These are phyloP conservation scores for Apiotrichum brassicae DNA, from an alignment of 1,284 basidiomycete genomes.

Conservation along the genomic window DNA sequence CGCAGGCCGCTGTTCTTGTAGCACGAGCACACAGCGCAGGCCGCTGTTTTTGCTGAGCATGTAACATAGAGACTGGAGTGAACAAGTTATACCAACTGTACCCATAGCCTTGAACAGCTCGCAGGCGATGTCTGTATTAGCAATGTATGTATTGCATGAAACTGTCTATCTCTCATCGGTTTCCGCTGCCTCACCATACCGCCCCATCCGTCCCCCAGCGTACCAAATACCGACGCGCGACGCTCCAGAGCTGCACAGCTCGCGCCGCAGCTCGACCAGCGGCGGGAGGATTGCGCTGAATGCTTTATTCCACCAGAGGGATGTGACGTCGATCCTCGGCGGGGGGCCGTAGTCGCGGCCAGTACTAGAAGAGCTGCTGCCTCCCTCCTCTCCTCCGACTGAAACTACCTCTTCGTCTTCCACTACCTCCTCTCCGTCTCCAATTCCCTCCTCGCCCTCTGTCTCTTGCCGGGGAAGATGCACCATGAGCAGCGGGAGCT, in stretches of 20 bases:
- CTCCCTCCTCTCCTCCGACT: no score
- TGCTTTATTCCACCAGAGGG: constrained; percentile 14
- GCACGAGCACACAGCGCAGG: no score
- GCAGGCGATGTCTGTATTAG: no score
- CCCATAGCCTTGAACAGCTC: no score
- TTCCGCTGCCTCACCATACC: constrained; percentile 1
- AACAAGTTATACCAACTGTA: no score
- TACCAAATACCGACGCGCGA: constrained; percentile 13
- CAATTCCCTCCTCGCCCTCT: neutral
- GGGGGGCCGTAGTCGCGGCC: neutral
- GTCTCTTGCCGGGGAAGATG: constrained; percentile 55
- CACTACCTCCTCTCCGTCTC: neutral
- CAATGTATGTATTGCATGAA: no score
- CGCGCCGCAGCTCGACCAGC: constrained; percentile 8
- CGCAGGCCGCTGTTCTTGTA: neutral
- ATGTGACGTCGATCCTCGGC: neutral
- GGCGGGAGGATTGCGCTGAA: neutral
- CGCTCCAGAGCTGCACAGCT: neutral
- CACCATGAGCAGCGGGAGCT: constrained; percentile 64
- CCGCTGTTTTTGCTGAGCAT: no score
- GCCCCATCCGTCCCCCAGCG: constrained; percentile 9
- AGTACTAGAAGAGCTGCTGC: no score
- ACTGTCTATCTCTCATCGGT: no score
- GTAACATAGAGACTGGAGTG: no score
- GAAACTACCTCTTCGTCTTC: neutral